These are phyloP conservation scores for Galerina marginata DNA, from an alignment of 768 basidiomycete species.

Conservation along the genomic window DNA sequence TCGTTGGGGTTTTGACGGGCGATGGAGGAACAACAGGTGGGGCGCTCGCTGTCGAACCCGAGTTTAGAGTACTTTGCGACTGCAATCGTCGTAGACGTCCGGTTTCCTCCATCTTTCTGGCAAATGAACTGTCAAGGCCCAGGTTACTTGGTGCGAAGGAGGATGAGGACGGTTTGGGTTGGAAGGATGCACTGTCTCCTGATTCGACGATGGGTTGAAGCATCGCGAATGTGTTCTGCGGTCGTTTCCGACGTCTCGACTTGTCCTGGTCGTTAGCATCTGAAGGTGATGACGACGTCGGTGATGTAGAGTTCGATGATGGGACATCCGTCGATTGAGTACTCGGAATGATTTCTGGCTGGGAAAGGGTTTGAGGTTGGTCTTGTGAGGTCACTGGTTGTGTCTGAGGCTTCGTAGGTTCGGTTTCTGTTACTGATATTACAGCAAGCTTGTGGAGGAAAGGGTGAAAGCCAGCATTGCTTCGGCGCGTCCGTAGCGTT, in stretches of 20 bases:
- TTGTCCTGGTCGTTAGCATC: background rate
- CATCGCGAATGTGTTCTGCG: slow-evolving; percentile 4
- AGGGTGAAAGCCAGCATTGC: slow-evolving; percentile 1
- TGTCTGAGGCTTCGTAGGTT: background rate
- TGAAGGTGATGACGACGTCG: background rate
- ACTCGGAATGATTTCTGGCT: background rate
- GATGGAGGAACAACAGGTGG: background rate
- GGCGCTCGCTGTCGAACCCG: background rate
- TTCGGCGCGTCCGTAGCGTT: background rate
- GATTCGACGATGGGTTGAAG: slow-evolving; percentile 14
- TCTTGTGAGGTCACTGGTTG: background rate
- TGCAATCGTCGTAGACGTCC: slow-evolving; percentile 12
- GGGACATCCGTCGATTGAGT: background rate
- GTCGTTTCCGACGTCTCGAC: background rate
- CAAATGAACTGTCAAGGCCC: slow-evolving; percentile 5
- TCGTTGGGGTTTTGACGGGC: background rate
- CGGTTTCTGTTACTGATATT: background rate
- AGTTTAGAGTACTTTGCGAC: background rate
- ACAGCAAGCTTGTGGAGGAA: slow-evolving; percentile 9
- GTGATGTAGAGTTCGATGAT: background rate
- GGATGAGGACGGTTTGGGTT: background rate
- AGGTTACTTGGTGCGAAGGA: background rate
- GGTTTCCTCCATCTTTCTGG: slow-evolving; percentile 14
- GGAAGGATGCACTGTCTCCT: background rate
- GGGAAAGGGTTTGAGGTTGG: background rate